phyloP scores from a whole-genome alignment of 441 rosid genomes.

The Kokia cookei region DNA sequence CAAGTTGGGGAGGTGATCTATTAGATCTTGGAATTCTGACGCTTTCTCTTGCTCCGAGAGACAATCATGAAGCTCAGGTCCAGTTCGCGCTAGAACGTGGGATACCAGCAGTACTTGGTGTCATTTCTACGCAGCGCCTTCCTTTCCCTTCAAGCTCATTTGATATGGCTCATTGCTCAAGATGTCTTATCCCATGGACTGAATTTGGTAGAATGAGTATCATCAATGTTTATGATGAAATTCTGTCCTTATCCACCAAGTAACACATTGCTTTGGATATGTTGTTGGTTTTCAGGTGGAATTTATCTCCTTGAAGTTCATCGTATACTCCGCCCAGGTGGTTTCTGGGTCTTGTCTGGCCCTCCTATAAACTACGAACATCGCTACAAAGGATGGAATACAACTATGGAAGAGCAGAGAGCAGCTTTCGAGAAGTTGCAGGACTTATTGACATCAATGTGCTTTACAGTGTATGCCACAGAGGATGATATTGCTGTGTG shows the following conservation, averaged over 20 bases:
- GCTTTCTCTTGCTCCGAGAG: slow-evolving; percentile 95
- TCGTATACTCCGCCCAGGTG: slow-evolving; percentile 94
- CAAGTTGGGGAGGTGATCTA: slow-evolving; percentile 99
- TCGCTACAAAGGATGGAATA: slow-evolving; percentile 96
- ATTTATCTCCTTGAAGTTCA: slow-evolving; percentile 82
- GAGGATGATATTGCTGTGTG: slow-evolving; percentile 93
- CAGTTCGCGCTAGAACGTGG: slow-evolving; percentile 97
- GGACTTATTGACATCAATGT: slow-evolving; percentile 74
- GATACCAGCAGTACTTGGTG: slow-evolving; percentile 93
- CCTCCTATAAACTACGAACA: slow-evolving; percentile 90
- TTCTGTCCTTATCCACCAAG: too few species aligned
- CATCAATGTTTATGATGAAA: too few species aligned
- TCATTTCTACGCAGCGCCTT: slow-evolving; percentile 93
- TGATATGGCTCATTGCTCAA: slow-evolving; percentile 99
- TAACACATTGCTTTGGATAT: not conserved
- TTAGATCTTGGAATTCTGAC: slow-evolving; percentile 87
- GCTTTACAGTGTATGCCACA: slow-evolving; percentile 77
- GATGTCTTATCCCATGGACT: slow-evolving; percentile 99
- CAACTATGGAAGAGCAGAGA: slow-evolving; percentile 85
- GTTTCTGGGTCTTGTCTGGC: slow-evolving; percentile 98
- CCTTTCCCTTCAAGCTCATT: slow-evolving; percentile 94
- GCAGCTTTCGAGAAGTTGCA: slow-evolving; percentile 71
- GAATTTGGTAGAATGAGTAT: slow-evolving; percentile 64
- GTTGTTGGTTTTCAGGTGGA: slow-evolving; percentile 55
- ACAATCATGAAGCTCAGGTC: slow-evolving; percentile 97